Base-by-base conservation (phyloP, 306 rosid species). In the Prosopis cineraria region DNA sequence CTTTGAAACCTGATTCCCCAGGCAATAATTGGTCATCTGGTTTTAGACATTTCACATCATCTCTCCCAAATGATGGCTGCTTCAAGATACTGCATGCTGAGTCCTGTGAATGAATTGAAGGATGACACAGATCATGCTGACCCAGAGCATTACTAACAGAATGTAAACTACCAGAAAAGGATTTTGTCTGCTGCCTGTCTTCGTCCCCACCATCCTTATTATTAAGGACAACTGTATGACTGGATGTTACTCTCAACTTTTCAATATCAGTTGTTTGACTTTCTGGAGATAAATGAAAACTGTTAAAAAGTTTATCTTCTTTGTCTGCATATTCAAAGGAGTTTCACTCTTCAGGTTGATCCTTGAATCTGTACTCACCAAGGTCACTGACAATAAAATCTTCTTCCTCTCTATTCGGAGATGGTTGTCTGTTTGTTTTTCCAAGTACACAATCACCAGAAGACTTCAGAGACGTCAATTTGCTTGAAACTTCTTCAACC, bases 161-260 rank as follows among this genome's bases (percentile, higher is more conserved):
- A 84, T 81, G 66, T 80, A 89, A 56, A 80, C 39, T 56, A 82
- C 31, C 85, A n/a, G 99, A 97, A 84, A 93, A 80, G 43, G 99
- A 95, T 76, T 72, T 89, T 22, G 73, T 78, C 65, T 48, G 76
- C 81, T 70, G 81, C 71, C 48, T 79, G 78, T 74, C 87, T 78
- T 88, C 83, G 59, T 79, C 73, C 13, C 76, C 78, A 59, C 34
- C 68, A 76, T 65, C 83, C 66, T 59, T 76, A 30, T 47, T 82
- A 82, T 78, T 72, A 27, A 83, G 89, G 77, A 93, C 85, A 59
- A 24, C 79, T 17, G 91, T 78, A 72, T 91, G 90, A 78, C 52
- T 31, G 68, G 92, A 83, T 55, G 70, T 27, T 72, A 41, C 82
- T 81, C 45, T 67, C 73, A 81, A 55, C 59, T 44, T 84, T 55